Evolutionary conservation across 225 moss, liverwort and hornwort genomes (phyloP).

Genomic region (Ulota crispa): DNA sequence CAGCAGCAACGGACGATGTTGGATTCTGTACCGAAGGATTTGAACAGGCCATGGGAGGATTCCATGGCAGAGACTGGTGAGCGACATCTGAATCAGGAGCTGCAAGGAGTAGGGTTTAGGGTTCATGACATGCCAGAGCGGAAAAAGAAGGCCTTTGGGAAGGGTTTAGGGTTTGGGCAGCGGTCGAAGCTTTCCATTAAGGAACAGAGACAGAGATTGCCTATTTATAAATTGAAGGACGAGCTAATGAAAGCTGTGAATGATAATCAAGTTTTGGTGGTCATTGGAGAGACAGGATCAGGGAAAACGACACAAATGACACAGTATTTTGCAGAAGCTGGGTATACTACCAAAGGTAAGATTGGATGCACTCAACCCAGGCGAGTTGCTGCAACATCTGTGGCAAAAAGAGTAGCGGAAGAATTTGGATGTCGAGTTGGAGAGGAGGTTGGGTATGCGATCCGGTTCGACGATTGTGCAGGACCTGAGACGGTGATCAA

Average conservation of each 20-base stretch:
- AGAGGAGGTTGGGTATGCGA: conserved; percentile 94
- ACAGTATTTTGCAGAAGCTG: conserved; percentile 94
- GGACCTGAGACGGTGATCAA: conserved; percentile 96
- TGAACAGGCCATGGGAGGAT: conserved; percentile 95
- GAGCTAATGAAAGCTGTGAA: conserved; percentile 80
- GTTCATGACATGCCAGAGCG: conserved; percentile 95
- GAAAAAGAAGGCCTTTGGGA: conserved; percentile 98
- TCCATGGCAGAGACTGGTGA: conserved; percentile 99
- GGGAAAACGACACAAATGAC: conserved; percentile 99
- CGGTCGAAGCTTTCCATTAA: conserved; percentile 92
- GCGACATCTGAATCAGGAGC: conserved; percentile 90
- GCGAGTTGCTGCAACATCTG: conserved; percentile 96
- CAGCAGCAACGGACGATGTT: conserved; percentile 96
- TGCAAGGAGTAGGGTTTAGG: conserved; percentile 90
- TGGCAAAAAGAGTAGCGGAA: conserved; percentile 93
- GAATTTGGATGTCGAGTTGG: conserved; percentile 96
- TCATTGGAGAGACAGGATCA: conserved; percentile 95
- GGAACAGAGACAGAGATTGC: conserved; percentile 88
- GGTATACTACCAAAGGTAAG: conserved; percentile 84
- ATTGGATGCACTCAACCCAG: conserved; percentile 96
- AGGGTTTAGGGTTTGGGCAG: conserved; percentile 90
- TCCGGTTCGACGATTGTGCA: conserved; percentile 91
- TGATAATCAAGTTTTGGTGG: conserved; percentile 90
- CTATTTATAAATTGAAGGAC: conserved; percentile 86
- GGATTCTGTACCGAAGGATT: conserved; percentile 91